phyloP scores from a whole-genome alignment of 306 rosid genomes.

The Prunus persica region Prunus_persica_NCBIv2 NC_034009.1:25728501-25729000 shows the following conservation, averaged over 20 bases:
- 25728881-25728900: conserved; percentile 86
- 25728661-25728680: conserved; percentile 78
- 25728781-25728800: conserved; percentile 68
- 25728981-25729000: conserved; percentile 6
- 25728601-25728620: background rate
- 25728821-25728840: conserved; percentile 73
- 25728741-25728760: conserved; percentile 73
- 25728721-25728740: conserved; percentile 84
- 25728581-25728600: background rate
- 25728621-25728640: background rate
- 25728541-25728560: conserved; percentile 84
- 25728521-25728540: conserved; percentile 81
- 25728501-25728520: conserved; percentile 65
- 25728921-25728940: conserved; percentile 73
- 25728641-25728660: background rate
- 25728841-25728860: conserved; percentile 69
- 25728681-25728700: conserved; percentile 68
- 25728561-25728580: conserved; percentile 34
- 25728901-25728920: conserved; percentile 83
- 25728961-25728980: conserved; percentile 68
- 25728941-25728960: conserved; percentile 71
- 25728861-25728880: conserved; percentile 80
- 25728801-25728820: conserved; percentile 76
- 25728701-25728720: conserved; percentile 69
- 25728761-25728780: conserved; percentile 76